Base-by-base conservation (phyloP, 2,329 filamentous ascomycete genomes). In the Basipetospora sp. region DNA sequence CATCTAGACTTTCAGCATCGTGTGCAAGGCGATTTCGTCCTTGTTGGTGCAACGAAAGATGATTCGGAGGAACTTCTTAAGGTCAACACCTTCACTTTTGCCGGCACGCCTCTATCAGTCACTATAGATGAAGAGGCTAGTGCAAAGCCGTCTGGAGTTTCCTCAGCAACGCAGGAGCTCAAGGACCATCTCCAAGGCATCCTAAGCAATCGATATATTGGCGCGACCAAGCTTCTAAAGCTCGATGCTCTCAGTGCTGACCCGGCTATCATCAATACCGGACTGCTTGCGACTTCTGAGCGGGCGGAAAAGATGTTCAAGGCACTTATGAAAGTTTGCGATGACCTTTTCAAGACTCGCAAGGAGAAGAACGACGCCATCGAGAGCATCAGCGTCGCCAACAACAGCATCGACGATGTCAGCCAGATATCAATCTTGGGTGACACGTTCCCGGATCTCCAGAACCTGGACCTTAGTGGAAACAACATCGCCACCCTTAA, bases 221-320 rank as follows among this genome's bases (percentile, higher is more conserved):
- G 68, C 13, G 65, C 67, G 5, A 64, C 65, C 37, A 94, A 92
- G 57, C 63, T 94, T 1, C 69, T 96, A 28, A 77, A 93, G 51
- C 72, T 98, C 8, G 86, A 84, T n/a, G 65, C 70, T 1, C 71
- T 96, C 8, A 77, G 72, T 22, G 64, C 71, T 34, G 88, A 96
- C 49, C 61, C 74, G 2, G 72, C 77, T 41, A 69, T 96, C 4
- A 65, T 76, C 38, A 65, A 71, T 30, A 76, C 86, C 57, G 82
- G 82, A 27, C 80, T 88, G 50, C 86, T 93, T 53, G 71, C 75
- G 43, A 74, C 64, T 42, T 72, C 70, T 41, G 74, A 78, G 3
- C 77, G 77, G 1, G 76, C 81, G 32, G 72, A 80, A 44, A 98
- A 94, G 55, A 82, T 94, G 44, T 94, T 96, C 60, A 83, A 82